A percentile compares a stretch with the other conserved stretches of the same genome.
phyloP scores from a whole-genome alignment of 2,329 filamentous ascomycete genomes.

The Aspergillus aculeatus region DNA sequence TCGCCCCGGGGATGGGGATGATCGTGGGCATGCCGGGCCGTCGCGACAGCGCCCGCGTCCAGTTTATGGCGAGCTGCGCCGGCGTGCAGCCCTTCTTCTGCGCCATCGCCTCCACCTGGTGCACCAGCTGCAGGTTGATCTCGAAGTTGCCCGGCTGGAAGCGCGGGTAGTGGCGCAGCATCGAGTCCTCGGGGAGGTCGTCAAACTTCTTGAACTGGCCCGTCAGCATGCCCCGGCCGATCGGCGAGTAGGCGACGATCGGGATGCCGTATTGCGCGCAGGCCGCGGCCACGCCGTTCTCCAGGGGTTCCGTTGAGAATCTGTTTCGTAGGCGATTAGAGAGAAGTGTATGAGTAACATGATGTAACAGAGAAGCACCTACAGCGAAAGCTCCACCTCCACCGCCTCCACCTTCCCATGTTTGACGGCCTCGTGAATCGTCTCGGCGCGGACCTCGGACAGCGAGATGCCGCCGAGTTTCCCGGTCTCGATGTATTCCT shows the following conservation, averaged over 20 bases:
- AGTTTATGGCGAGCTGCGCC: conserved; percentile 66
- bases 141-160: conserved; percentile 64
- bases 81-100: conserved; percentile 59
- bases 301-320: conserved; percentile 12
- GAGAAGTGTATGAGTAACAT: background rate
- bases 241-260: conserved; percentile 69
- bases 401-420: background rate
- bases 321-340: background rate
- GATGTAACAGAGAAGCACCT: background rate
- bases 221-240: conserved; percentile 60
- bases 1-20: conserved; percentile 35
- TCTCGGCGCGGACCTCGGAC: conserved; percentile 1
- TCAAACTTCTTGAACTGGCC: conserved; percentile 51
- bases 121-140: conserved; percentile 63
- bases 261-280: conserved; percentile 66
- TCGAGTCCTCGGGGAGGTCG: conserved; percentile 55
- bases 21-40: conserved; percentile 52
- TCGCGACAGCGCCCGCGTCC: conserved; percentile 54
- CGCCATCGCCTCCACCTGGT: conserved; percentile 59
- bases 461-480: background rate
- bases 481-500: background rate
- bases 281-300: conserved; percentile 48
- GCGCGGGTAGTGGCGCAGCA: conserved; percentile 52
- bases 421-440: background rate
- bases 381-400: conserved; percentile 2